phyloP scores from a whole-genome alignment of 116 monocot genomes.

The Papilionanthe hybrid region DNA sequence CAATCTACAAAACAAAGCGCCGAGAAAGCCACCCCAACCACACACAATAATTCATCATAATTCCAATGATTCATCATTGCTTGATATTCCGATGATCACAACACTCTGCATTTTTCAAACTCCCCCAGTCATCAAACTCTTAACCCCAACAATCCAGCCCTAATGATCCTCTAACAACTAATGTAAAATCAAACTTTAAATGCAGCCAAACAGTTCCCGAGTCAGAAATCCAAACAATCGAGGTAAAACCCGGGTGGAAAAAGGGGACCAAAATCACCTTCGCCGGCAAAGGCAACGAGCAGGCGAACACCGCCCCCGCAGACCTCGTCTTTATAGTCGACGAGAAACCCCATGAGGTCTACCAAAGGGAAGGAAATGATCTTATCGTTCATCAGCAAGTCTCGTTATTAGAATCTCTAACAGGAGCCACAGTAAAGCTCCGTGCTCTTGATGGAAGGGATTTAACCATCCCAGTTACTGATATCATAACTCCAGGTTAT shows the following conservation, averaged over 20 bases:
- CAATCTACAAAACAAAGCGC: no score
- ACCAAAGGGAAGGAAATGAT: constrained; percentile 66
- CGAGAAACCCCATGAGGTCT: constrained; percentile 65
- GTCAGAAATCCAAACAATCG: constrained; percentile 61
- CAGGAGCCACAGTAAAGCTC: constrained; percentile 37
- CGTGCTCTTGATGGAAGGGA: constrained; percentile 46
- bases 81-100: not conserved
- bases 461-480: constrained; percentile 40
- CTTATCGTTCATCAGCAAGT: constrained; percentile 44
- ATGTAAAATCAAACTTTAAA: not conserved
- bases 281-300: constrained; percentile 57
- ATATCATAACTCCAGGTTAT: constrained; percentile 51
- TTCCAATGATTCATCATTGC: not conserved
- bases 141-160: no score
- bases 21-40: no score
- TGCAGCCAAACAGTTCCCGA: constrained; percentile 31
- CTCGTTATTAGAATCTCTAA: constrained; percentile 48
- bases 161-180: no score
- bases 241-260: constrained; percentile 71
- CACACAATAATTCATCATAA: no score
- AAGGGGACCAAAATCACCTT: constrained; percentile 73
- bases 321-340: constrained; percentile 65
- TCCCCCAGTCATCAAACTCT: no score
- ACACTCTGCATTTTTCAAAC: not conserved
- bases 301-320: constrained; percentile 36